phyloP scores from a whole-genome alignment of 257 asterid species.

The Gentiana dahurica region DNA sequence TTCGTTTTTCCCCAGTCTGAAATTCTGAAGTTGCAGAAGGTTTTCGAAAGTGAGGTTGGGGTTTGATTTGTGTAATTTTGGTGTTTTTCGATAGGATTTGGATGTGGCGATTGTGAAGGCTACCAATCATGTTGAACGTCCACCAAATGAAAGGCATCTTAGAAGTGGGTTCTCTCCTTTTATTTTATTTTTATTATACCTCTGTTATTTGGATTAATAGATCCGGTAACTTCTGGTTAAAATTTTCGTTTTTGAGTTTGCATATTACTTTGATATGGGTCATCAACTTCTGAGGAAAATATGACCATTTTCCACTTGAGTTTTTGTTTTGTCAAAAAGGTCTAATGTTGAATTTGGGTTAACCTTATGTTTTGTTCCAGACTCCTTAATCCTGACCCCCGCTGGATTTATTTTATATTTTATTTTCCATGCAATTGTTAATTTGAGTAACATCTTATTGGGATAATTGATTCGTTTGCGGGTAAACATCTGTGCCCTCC shows the following conservation, averaged over 20 bases:
- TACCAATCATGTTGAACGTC: slow-evolving; percentile 91
- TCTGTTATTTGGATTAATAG: slow-evolving; percentile 14
- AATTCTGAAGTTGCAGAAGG: background rate
- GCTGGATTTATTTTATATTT: too few species aligned
- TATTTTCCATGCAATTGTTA: too few species aligned
- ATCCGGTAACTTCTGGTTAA: slow-evolving; percentile 18
- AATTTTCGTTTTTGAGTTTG: slow-evolving; percentile 4
- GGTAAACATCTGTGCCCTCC: too few species aligned
- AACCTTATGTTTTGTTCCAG: too few species aligned
- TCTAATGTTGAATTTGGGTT: background rate
- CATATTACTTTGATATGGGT: slow-evolving; percentile 5
- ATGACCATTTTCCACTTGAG: slow-evolving; percentile 1
- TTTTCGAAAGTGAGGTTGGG: background rate
- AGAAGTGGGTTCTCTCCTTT: slow-evolving; percentile 47
- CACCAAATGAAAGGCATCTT: slow-evolving; percentile 90
- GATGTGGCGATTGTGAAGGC: slow-evolving; percentile 99
- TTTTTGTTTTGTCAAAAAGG: background rate
- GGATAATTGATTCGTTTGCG: too few species aligned
- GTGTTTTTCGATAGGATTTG: slow-evolving; percentile 52
- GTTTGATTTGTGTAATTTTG: slow-evolving; percentile 7
- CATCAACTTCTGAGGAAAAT: slow-evolving; percentile 7
- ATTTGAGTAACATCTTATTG: too few species aligned
- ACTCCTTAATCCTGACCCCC: too few species aligned
- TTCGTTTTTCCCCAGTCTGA: slow-evolving; percentile 8
- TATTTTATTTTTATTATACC: background rate